These are phyloP conservation scores for Pisolithus marmoratus DNA, from an alignment of 768 basidiomycete species.

Conservation along the genomic window DNA sequence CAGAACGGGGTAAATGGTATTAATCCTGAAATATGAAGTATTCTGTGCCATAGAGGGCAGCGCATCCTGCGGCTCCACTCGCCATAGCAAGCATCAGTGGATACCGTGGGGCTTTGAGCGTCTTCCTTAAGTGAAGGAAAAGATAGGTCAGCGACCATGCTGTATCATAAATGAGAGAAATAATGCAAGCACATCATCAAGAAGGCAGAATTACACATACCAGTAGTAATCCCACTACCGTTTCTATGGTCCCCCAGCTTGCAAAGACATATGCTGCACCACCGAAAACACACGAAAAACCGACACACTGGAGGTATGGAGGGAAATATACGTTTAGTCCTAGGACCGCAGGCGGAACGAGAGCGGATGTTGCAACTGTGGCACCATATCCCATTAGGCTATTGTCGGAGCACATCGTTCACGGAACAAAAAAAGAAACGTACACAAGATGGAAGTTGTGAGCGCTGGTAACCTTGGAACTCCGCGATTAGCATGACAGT, in stretches of 20 bases:
- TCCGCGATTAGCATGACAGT: conserved; percentile 11
- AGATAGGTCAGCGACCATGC: too few relatives aligned
- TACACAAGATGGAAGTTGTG: conserved; percentile 31
- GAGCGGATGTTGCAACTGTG: conserved; percentile 35
- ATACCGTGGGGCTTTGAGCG: conserved; percentile 26
- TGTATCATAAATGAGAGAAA: conserved; percentile 7
- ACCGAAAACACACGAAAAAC: conserved; percentile 39
- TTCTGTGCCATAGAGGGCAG: conserved; percentile 5
- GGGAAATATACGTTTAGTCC: conserved; percentile 27
- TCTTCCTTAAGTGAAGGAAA: conserved; percentile 31
- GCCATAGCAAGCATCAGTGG: conserved; percentile 29
- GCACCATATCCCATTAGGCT: neutral
- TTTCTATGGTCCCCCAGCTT: conserved; percentile 36
- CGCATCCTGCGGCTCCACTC: conserved; percentile 17
- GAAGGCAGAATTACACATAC: conserved; percentile 1
- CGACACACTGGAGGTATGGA: conserved; percentile 37
- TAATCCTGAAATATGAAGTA: conserved; percentile 5
- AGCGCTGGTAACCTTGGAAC: conserved; percentile 24
- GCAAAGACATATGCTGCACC: too few relatives aligned
- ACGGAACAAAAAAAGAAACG: conserved; percentile 11
- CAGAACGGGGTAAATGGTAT: neutral
- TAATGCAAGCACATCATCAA: neutral
- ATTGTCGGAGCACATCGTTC: neutral
- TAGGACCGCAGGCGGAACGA: too few relatives aligned
- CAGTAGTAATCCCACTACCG: conserved; percentile 39